Percentiles rank a stretch among this genome's conserved stretches.
These are phyloP conservation scores for Penicillium fuscoglaucum DNA, from an alignment of 2,329 filamentous ascomycete species.

Conservation along the genomic window DNA sequence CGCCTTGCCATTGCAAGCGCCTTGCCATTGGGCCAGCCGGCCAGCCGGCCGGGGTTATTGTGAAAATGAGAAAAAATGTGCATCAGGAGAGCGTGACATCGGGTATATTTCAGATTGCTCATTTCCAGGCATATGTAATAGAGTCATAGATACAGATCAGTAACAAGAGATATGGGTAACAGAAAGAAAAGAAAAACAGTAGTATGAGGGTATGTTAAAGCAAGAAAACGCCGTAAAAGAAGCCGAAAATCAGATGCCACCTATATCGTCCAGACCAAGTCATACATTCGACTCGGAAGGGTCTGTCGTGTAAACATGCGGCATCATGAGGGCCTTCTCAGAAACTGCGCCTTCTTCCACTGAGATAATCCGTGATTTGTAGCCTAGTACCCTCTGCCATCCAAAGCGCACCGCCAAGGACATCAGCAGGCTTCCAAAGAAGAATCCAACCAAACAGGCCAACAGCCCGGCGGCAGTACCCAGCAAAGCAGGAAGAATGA, in stretches of 20 bases:
- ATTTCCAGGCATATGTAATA: background rate
- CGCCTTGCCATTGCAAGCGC: constrained; percentile 55
- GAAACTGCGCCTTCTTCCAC: constrained; percentile 13
- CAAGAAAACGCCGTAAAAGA: constrained; percentile 1
- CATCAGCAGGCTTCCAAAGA: constrained; percentile 31
- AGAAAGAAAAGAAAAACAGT: background rate
- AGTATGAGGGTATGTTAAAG: background rate
- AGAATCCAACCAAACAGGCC: constrained; percentile 41
- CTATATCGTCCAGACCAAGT: background rate
- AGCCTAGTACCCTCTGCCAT: background rate
- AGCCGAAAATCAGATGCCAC: constrained; percentile 4
- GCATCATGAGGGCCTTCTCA: constrained; percentile 22
- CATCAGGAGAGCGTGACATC: accelerated
- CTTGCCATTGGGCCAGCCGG: constrained; percentile 54
- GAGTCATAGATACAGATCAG: background rate
- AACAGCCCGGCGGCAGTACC: constrained; percentile 40
- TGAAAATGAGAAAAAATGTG: background rate
- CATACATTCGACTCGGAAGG: constrained; percentile 5
- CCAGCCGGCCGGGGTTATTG: constrained; percentile 32
- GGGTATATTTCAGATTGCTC: background rate
- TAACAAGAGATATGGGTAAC: background rate
- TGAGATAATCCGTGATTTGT: background rate
- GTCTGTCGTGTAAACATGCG: constrained; percentile 10
- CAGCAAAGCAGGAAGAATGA: constrained; percentile 42
- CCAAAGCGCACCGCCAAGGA: constrained; percentile 16